phyloP scores from a whole-genome alignment of 2,329 filamentous ascomycete genomes.

The Xylariales sp. region DNA sequence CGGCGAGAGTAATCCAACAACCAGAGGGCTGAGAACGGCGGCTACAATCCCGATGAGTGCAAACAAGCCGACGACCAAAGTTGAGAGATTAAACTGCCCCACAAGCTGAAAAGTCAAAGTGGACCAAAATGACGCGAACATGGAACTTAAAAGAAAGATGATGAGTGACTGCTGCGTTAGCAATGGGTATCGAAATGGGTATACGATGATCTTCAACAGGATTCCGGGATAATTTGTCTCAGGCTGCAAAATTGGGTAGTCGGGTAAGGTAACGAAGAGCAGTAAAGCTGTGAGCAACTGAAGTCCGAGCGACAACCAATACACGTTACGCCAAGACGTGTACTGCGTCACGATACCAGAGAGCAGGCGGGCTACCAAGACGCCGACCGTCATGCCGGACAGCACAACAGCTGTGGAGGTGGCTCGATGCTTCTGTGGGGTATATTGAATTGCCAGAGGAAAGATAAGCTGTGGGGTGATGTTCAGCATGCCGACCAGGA shows the following conservation, averaged over 20 bases:
- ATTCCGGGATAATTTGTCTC: conserved; percentile 62
- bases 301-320: conserved; percentile 70
- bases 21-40: conserved; percentile 20
- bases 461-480: conserved; percentile 80
- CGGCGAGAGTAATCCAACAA: conserved; percentile 18
- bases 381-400: conserved; percentile 69
- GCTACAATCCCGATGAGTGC: conserved; percentile 22
- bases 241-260: conserved; percentile 73
- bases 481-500: conserved; percentile 70
- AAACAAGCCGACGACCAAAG: conserved; percentile 21
- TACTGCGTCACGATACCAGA: conserved; percentile 72
- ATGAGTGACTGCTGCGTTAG: conserved; percentile 68
- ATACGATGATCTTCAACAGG: conserved; percentile 58
- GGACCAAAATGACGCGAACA: conserved; percentile 52
- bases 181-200: conserved; percentile 62
- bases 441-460: conserved; percentile 74
- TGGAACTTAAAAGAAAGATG: conserved; percentile 51
- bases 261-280: conserved; percentile 72
- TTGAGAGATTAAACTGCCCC: conserved; percentile 19
- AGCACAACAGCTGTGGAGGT: conserved; percentile 70
- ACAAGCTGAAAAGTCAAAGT: conserved; percentile 24
- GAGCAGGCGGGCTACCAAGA: conserved; percentile 71
- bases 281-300: conserved; percentile 63
- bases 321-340: conserved; percentile 71
- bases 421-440: conserved; percentile 63